phyloP scores from a whole-genome alignment of 2,329 filamentous ascomycete genomes.

The Phaeosphaeria sp. region DNA sequence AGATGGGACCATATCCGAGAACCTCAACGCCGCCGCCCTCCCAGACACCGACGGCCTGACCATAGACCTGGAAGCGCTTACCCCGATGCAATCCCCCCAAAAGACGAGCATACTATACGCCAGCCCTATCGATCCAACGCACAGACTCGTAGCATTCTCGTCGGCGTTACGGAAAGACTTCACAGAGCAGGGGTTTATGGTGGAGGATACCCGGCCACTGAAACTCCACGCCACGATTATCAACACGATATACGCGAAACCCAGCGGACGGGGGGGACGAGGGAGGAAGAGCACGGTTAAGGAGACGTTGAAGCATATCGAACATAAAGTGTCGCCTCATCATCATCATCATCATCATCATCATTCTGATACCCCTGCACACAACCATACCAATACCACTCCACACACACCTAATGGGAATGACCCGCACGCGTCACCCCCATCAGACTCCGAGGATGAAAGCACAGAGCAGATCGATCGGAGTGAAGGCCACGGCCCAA shows the following conservation, averaged over 20 bases:
- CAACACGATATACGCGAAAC: conserved; percentile 80
- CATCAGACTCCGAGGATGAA: conserved; percentile 8
- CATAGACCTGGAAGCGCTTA: conserved; percentile 58
- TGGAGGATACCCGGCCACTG: conserved; percentile 67
- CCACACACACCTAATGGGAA: not conserved
- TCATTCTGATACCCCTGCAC: too few relatives aligned
- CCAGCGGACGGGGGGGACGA: conserved; percentile 44
- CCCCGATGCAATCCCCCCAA: conserved; percentile 66
- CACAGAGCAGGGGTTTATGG: conserved; percentile 62
- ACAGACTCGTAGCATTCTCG: conserved; percentile 64
- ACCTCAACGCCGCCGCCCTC: conserved; percentile 31
- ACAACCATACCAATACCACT: not conserved
- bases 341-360: not conserved
- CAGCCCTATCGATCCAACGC: conserved; percentile 62
- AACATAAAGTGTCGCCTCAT: not conserved
- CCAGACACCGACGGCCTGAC: conserved; percentile 35
- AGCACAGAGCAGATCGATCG: not conserved
- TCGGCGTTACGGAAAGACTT: conserved; percentile 63
- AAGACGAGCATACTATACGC: conserved; percentile 72
- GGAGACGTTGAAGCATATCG: conserved; percentile 1
- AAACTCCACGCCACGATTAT: conserved; percentile 84
- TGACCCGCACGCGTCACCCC: conserved; percentile 7
- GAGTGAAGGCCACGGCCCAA: conserved; percentile 12
- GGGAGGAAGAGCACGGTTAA: conserved; percentile 17
- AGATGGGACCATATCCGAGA: conserved; percentile 37